Percentiles rank a stretch among this genome's conserved stretches.
Evolutionary conservation across 345 rosid species (phyloP).

Genomic region (Raphanus sativus): DNA sequence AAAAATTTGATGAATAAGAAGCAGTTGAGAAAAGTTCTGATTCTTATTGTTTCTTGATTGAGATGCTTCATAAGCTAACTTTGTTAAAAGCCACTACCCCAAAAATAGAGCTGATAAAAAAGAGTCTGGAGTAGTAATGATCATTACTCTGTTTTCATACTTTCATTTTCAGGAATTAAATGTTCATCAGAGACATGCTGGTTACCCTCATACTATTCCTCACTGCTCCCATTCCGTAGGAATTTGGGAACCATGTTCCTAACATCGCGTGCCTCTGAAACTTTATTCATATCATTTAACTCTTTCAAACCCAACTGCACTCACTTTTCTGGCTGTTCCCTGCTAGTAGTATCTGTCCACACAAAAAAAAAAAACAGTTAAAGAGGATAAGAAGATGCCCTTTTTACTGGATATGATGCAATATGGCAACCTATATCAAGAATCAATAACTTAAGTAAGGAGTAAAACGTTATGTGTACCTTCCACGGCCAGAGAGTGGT

Average conservation of each 20-base stretch:
- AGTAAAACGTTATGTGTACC: conserved; percentile 31
- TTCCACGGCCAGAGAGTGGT: conserved; percentile 90
- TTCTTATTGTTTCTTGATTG: neutral
- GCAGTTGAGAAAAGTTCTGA: too few species aligned
- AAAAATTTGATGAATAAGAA: too few species aligned
- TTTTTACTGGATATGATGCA: too few species aligned
- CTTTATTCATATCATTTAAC: conserved; percentile 44
- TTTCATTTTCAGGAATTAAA: conserved; percentile 46
- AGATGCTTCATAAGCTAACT: conserved; percentile 2
- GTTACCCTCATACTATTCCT: conserved; percentile 43
- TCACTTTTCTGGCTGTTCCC: conserved; percentile 89
- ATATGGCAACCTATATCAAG: too few species aligned
- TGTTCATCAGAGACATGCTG: conserved; percentile 43
- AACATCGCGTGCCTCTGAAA: conserved; percentile 41
- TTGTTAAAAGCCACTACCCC: conserved; percentile 22
- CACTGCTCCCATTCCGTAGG: conserved; percentile 63
- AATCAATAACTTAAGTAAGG: too few species aligned
- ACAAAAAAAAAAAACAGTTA: neutral
- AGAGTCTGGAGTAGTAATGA: too few species aligned
- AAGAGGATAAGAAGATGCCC: neutral
- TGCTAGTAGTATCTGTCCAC: conserved; percentile 61
- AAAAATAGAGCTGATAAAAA: conserved; percentile 6
- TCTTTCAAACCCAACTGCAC: conserved; percentile 74
- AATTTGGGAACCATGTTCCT: conserved; percentile 65
- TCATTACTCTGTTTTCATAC: conserved; percentile 32